Evolutionary conservation across 192 early-diverging fungal species (phyloP), one percentile per base, ranked within the genome.

Genomic region (Gaertneriomyces semiglobifer): DNA sequence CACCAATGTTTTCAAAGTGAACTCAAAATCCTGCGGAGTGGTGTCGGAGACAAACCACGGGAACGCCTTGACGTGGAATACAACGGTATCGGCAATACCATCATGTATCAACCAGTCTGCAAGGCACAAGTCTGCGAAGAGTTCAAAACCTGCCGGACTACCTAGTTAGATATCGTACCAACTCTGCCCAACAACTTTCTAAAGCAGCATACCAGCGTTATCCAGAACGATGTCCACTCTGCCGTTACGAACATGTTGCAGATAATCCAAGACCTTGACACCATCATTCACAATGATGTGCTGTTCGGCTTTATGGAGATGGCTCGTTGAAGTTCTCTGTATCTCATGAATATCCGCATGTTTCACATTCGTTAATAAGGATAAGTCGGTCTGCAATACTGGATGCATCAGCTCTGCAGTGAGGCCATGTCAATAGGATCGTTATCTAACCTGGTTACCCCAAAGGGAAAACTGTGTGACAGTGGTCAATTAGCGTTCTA

Each of bases 41-140:
- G 91, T 90, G 69, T 98, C 96, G 25, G 63, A 68, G 25, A 98
- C 96, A 65, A 95, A 98, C 96, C 96, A 98, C 20, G 95, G 95
- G 58, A 93, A 86, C 12, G 76, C 71, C 71, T 98, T 98, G 60
- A 84, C 78, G 68, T 97, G 91, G 70, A 97, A 92, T 18, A 89
- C 81, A 11, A 97, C 73, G 33, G 79, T 71, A 6, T 62, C 69
- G 0, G 90, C 92, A 38, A 82, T 75, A 11, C 85, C 83, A 1
- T 84, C 74, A 19, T 84, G 80, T 44, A 93, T 75, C 33, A 98
- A 80, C 77, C 84, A 92, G 60, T 96, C 88, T 10, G 93, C 92
- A 62, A 98, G 81, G 7, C 91, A 75, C 50, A 98, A 75, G 69
- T 98, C 96, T 14, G 87, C 88, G 52, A 86, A 92, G 46, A 95